A percentile compares a stretch with the other conserved stretches of the same genome.
These are phyloP conservation scores for Gossypium sturtianum DNA, from an alignment of 345 rosid species.

Conservation along the genomic window DNA sequence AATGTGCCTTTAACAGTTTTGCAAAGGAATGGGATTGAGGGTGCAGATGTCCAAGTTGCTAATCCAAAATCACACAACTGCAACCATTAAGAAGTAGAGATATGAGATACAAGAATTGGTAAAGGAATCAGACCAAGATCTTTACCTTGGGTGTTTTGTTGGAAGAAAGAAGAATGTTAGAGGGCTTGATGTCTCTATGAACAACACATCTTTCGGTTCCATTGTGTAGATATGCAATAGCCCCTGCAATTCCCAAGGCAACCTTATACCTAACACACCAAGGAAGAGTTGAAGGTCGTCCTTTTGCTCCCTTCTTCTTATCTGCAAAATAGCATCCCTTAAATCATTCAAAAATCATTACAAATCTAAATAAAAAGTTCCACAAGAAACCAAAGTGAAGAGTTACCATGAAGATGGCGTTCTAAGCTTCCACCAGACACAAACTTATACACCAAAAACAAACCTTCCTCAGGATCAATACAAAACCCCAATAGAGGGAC, in stretches of 20 bases:
- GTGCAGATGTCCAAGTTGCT: slow-evolving; percentile 93
- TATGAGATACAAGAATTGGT: not conserved
- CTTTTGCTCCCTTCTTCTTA: slow-evolving; percentile 48
- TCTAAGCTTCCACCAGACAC: slow-evolving; percentile 92
- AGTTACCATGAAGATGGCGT: slow-evolving; percentile 73
- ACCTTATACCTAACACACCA: slow-evolving; percentile 82
- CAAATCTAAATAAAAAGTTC: not conserved
- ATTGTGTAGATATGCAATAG: slow-evolving; percentile 68
- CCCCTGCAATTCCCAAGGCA: slow-evolving; percentile 75
- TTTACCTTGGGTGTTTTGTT: slow-evolving; percentile 72
- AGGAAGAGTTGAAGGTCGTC: slow-evolving; percentile 33
- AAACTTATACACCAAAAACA: slow-evolving; percentile 85
- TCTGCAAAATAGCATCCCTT: slow-evolving; percentile 32
- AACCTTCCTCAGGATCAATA: slow-evolving; percentile 80
- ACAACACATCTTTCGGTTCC: slow-evolving; percentile 89
- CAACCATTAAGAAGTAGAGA: slow-evolving; percentile 7
- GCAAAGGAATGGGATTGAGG: slow-evolving; percentile 85
- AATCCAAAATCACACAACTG: slow-evolving; percentile 95
- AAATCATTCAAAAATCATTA: slow-evolving; percentile 18
- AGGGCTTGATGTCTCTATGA: slow-evolving; percentile 93
- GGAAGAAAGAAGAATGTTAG: slow-evolving; percentile 89
- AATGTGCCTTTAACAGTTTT: slow-evolving; percentile 98
- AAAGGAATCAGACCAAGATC: not conserved
- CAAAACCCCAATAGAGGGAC: slow-evolving; percentile 89
- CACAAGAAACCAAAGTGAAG: not conserved